Evolutionary conservation across 1,284 basidiomycete genomes (phyloP), one percentile per base, ranked within the genome.

Genomic region (Cutaneotrichosporon sp.): DNA sequence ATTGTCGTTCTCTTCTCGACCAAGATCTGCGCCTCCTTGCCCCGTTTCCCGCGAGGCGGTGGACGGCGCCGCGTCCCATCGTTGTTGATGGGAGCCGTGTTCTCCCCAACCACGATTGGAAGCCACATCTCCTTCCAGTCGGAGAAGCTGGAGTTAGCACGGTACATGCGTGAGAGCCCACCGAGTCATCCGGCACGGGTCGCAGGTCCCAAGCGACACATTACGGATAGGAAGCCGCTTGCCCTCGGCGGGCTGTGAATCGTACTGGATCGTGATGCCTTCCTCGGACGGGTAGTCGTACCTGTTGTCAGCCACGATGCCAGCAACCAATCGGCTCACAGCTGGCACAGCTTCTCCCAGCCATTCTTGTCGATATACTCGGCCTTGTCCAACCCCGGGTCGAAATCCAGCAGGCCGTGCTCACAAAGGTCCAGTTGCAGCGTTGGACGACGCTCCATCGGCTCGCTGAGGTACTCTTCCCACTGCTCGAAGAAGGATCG

Each of bases 351-450:
- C 29, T 49, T 34, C 1, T 56, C 18, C 73, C 74, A 79, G 0
- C 72, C 72, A 2, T 16, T 36, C 27, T 63, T 54, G 2, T 55
- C 50, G 4, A 76, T 14, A 22, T 67, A 68, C 52, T 58, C 38
- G 1, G 56, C 29, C 5, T 52, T 27, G 29, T 69, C 69, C 54
- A 68, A 63, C 54, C 62, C 60, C 16, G 71, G 73, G 64, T 79
- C 75, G 34, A 71, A 68, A 57, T 71, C 69, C 42, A 77, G 52
- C 31, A 62, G n/a, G 0, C 70, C 72, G 62, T 79, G 77, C n/a
- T 61, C 56, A 34, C 77, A 79, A 7, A 69, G 27, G 4, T 67
- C 68, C 51, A 68, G 57, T 0, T 68, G 49, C 16, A 67, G 51
- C 2, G 45, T 43, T 0, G 73, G 73, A 9, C n/a, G n/a, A n/a